Conservation (phyloP, 805 yeast genomes). For the Scheffersomyces coipomensis region DNA sequence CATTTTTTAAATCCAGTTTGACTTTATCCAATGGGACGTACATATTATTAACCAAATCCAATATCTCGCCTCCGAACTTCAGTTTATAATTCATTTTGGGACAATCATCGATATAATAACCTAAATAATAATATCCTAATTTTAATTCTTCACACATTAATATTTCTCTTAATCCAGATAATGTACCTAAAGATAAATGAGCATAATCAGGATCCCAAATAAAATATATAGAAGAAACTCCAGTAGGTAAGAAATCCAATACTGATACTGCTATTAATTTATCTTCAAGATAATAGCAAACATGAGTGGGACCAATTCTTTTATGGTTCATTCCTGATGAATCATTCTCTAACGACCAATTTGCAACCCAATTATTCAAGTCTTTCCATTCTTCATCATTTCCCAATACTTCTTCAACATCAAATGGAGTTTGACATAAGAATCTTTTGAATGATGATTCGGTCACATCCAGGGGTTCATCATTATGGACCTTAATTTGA, state of each 20-base stretch:
- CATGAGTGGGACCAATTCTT: conserved; percentile 68
- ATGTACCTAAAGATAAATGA: conserved; percentile 68
- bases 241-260: conserved; percentile 71
- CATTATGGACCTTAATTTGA: conserved; percentile 70
- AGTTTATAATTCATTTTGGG: conserved; percentile 80
- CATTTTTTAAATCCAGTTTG: conserved; percentile 23
- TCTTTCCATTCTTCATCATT: conserved; percentile 33
- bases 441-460: conserved; percentile 57
- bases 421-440: conserved; percentile 68
- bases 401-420: conserved; percentile 21
- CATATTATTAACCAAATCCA: conserved; percentile 51
- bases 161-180: conserved; percentile 73
- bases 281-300: conserved; percentile 66
- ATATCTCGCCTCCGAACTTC: conserved; percentile 71
- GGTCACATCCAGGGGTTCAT: conserved; percentile 46
- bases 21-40: conserved; percentile 39
- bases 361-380: conserved; percentile 41
- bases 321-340: background rate
- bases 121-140: conserved; percentile 66
- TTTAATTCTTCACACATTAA: conserved; percentile 47
- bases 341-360: conserved; percentile 10
- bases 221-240: conserved; percentile 81
- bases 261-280: conserved; percentile 74
- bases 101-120: conserved; percentile 78
- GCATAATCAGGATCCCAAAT: conserved; percentile 84